These are phyloP conservation scores for Pichia exigua DNA, from an alignment of 805 yeast species.

Conservation along the genomic window DNA sequence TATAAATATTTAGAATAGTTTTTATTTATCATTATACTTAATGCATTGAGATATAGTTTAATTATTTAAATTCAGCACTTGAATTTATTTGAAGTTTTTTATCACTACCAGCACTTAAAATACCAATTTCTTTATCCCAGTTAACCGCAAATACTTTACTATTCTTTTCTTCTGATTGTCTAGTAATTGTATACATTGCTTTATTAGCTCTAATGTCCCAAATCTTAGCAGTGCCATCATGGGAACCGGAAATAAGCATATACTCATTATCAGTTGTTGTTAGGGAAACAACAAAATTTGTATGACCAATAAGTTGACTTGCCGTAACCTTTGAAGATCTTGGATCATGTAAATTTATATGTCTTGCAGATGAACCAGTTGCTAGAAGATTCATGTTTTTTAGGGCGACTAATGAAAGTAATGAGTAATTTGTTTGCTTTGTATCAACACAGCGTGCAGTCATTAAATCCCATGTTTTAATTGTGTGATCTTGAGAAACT, in stretches of 20 bases:
- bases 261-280: conserved; percentile 72
- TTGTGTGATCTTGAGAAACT: conserved; percentile 90
- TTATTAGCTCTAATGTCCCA: conserved; percentile 92
- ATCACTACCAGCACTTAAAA: conserved; percentile 90
- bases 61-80: conserved; percentile 21
- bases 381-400: conserved; percentile 66
- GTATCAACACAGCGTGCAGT: conserved; percentile 83
- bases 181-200: conserved; percentile 71
- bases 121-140: conserved; percentile 76
- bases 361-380: conserved; percentile 97
- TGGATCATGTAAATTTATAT: conserved; percentile 89
- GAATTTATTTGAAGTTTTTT: conserved; percentile 81
- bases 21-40: background rate
- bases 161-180: conserved; percentile 50
- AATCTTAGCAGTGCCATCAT: conserved; percentile 89
- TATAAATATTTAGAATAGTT: background rate
- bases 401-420: conserved; percentile 66
- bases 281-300: conserved; percentile 79
- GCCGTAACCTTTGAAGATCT: conserved; percentile 62
- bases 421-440: conserved; percentile 75
- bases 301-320: conserved; percentile 77
- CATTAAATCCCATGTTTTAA: conserved; percentile 93
- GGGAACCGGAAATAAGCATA: conserved; percentile 83
- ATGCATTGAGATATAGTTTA: background rate
- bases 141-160: conserved; percentile 77